Conservation (phyloP, 225 moss, liverwort and hornwort genomes). For the Pseudisothecium myosuroides region DNA sequence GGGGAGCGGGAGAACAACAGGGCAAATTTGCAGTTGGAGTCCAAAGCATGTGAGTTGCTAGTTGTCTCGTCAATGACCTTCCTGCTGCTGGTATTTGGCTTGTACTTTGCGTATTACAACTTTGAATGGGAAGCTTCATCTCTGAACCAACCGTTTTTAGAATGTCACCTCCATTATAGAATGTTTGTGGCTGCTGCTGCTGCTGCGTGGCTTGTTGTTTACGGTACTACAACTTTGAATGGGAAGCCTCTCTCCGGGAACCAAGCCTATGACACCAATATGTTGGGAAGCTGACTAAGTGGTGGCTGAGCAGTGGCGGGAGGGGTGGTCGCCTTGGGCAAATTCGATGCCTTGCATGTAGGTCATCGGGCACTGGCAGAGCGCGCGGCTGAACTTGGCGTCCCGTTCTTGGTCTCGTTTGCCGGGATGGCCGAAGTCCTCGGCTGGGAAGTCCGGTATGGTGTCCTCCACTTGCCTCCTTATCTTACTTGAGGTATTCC, state of each 20-base stretch:
- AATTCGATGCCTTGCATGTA: conserved; percentile 91
- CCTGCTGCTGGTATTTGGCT: neutral
- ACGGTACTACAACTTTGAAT: neutral
- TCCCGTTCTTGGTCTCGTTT: conserved; percentile 82
- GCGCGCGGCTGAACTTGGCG: conserved; percentile 74
- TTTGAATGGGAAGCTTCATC: neutral
- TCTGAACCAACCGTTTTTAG: neutral
- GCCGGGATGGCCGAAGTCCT: conserved; percentile 92
- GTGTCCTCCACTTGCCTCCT: neutral
- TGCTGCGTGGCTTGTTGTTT: neutral
- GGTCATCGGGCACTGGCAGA: conserved; percentile 93
- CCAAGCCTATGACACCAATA: neutral
- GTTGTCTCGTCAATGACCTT: neutral
- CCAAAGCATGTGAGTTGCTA: conserved; percentile 34
- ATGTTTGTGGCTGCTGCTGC: neutral
- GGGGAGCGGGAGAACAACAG: conserved; percentile 21
- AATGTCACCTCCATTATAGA: neutral
- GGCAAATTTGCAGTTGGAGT: conserved; percentile 19
- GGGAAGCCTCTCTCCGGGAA: neutral
- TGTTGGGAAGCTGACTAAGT: conserved; percentile 7
- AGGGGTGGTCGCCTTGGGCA: conserved; percentile 84
- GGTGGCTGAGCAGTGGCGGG: conserved; percentile 54
- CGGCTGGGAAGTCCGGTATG: conserved; percentile 82
- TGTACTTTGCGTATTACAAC: neutral
- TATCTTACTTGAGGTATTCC: neutral